Base-by-base conservation (phyloP, 495 filamentous ascomycete species). In the Paragyromitra xinjiangensis region DNA sequence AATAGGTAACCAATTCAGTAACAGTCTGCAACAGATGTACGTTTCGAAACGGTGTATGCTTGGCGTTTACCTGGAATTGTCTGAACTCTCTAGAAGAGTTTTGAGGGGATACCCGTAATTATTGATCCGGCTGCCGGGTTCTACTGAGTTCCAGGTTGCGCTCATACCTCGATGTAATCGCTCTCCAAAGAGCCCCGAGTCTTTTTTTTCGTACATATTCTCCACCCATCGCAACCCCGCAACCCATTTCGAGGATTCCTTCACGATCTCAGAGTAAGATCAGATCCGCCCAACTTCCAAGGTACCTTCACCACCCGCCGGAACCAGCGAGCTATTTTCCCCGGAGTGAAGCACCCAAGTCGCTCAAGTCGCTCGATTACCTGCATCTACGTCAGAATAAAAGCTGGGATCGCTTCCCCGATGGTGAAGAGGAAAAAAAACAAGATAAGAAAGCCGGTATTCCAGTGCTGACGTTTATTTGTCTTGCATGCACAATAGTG, bases 291-390 rank as follows among this genome's bases (percentile, higher is more conserved):
- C 19, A 22, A 45, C 45, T 29, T 69, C 26, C 37, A 63, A 58
- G 59, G 19, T 59, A 72, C 40, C 19, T 45, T 50, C 24, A 14
- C 12, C 69, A 29, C 14, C 56, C 61, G 37, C 53, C 74, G 73
- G 73, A 71, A 29, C 37, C 37, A 71, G 50, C 40, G 48, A 65
- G 44, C 56, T 64, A 53, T 44, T 44, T 39, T 12, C 56, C 39
- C 69, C 44, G 34, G 48, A 64, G 53, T 64, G 58, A 68, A 37
- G 42, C 65, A 42, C 37, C 45, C 39, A 50, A 70, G 58, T 22
- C 67, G 44, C 45, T 64, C 73, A 50, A 70, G 58, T 22, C 67
- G 44, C 45, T 64, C 73, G 59, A 71, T 72, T n/a, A 76, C 26
- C 74, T 56, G 48, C 69, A 29, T 44, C 39, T 58, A 6, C 56